Evolutionary conservation across 805 yeast species (phyloP).

Genomic region (Tetrapisispora taiwanensis): DNA sequence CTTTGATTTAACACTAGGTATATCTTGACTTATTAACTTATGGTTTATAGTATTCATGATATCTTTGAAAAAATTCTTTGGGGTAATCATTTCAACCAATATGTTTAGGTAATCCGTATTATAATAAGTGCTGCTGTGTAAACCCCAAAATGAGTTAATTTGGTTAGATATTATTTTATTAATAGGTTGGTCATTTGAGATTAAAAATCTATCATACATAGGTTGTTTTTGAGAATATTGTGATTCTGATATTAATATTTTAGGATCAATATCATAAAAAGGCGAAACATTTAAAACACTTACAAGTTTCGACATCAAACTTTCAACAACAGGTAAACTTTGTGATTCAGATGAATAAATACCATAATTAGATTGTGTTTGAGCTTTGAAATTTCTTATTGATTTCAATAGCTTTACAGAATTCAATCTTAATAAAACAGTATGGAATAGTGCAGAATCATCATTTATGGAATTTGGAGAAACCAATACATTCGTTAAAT

Average conservation of each 20-base stretch:
- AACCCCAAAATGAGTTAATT: conserved; percentile 29
- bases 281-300: conserved; percentile 17
- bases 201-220: conserved; percentile 17
- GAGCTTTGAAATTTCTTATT: conserved; percentile 16
- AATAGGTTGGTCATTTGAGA: conserved; percentile 24
- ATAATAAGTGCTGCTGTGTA: conserved; percentile 30
- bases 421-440: conserved; percentile 29
- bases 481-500: conserved; percentile 32
- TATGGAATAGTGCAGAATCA: conserved; percentile 38
- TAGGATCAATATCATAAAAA: conserved; percentile 23
- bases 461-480: conserved; percentile 36
- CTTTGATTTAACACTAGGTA: conserved; percentile 18
- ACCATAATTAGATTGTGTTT: conserved; percentile 22
- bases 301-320: conserved; percentile 17
- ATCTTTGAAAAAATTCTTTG: conserved; percentile 20
- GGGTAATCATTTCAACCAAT: conserved; percentile 22
- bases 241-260: conserved; percentile 12
- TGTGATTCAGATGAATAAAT: conserved; percentile 25
- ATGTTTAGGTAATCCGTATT: conserved; percentile 25
- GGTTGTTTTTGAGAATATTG: conserved; percentile 22
- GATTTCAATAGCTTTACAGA: conserved; percentile 19
- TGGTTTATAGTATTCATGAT: conserved; percentile 20
- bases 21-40: conserved; percentile 19
- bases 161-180: conserved; percentile 28
- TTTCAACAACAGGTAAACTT: conserved; percentile 20